Base-by-base conservation (phyloP, 805 yeast genomes). In the Phaffomyces antillensis region DNA sequence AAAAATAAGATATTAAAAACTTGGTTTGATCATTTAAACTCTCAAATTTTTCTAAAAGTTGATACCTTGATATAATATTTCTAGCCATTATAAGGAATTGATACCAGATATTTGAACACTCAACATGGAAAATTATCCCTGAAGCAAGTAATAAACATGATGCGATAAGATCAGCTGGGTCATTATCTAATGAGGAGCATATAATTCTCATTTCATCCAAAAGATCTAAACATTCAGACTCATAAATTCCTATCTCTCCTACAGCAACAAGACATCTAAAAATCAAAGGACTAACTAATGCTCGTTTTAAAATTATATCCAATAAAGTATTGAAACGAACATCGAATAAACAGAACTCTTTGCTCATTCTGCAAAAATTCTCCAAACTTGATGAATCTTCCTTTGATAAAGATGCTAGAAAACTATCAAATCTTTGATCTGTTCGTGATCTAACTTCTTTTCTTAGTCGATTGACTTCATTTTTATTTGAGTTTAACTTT, bases 301-400 rank as follows among this genome's bases (percentile, higher is more conserved):
- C 37, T 13, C 42, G 34, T 17, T 9, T 18, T 9, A 40, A 15
- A 25, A 25, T 25, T 25, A 40, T 34, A 25, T 25, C 42, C 17
- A 40, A 28, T 5, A 40, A 13, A 12, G 26, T 25, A 18, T 25
- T 24, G 34, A 40, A 40, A n/a, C 42, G 42, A 34, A 16, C 37
- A 40, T 40, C 42, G 28, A 40, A 40, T 25, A 25, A 16, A 34
- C 42, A 40, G 11, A 40, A 13, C 17, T 40, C 42, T 17, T 34
- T 34, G 12, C 37, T 23, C 11, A 34, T 32, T 25, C 7, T 25
- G 7, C 25, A 25, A 26, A 40, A 40, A 18, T 25, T 26, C 25
- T 33, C 30, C 7, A 40, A 20, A n/a, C 13, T 33, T 3, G 33
- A 40, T 11, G 37, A 3, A 18, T 40, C 37, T 25, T 33, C 24